These are phyloP conservation scores for Saraca asoca DNA, from an alignment of 331 rosid genomes.

Conservation along the genomic window DNA sequence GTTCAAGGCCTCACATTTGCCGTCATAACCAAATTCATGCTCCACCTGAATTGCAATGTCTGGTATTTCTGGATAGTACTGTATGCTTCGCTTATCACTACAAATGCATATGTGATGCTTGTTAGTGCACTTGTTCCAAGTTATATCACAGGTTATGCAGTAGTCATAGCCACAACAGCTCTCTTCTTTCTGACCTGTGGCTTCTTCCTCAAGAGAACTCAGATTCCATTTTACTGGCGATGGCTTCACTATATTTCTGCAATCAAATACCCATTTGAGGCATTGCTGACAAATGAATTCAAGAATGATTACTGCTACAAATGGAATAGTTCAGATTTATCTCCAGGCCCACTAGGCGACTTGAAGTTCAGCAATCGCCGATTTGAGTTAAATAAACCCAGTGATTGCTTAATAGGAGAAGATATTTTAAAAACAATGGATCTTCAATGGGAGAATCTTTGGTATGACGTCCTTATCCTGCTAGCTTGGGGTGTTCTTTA, in stretches of 20 bases:
- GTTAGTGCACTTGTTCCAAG: constrained; percentile 91
- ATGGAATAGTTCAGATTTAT: constrained; percentile 50
- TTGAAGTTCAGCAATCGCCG: constrained; percentile 44
- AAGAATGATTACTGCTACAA: constrained; percentile 54
- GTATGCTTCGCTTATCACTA: constrained; percentile 76
- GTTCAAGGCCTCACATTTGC: constrained; percentile 84
- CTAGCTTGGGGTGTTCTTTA: constrained; percentile 92
- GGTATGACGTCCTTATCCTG: constrained; percentile 63
- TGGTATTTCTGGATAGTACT: constrained; percentile 68
- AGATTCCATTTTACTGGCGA: constrained; percentile 64
- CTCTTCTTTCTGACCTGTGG: constrained; percentile 90
- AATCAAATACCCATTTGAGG: constrained; percentile 88
- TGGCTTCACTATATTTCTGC: constrained; percentile 95
- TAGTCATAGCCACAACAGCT: constrained; percentile 89
- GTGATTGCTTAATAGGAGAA: constrained; percentile 61
- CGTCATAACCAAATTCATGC: constrained; percentile 58
- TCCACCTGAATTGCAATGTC: constrained; percentile 50
- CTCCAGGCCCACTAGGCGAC: constrained; percentile 72
- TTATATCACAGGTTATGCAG: constrained; percentile 88
- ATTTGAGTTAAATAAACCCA: not conserved
- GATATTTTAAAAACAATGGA: constrained; percentile 72
- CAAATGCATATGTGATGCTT: constrained; percentile 90
- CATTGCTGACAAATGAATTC: constrained; percentile 78
- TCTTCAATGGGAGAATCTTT: constrained; percentile 42
- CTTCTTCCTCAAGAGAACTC: constrained; percentile 66